Conservation (phyloP, 441 rosid species). For the Dalechampia spathulata region DNA sequence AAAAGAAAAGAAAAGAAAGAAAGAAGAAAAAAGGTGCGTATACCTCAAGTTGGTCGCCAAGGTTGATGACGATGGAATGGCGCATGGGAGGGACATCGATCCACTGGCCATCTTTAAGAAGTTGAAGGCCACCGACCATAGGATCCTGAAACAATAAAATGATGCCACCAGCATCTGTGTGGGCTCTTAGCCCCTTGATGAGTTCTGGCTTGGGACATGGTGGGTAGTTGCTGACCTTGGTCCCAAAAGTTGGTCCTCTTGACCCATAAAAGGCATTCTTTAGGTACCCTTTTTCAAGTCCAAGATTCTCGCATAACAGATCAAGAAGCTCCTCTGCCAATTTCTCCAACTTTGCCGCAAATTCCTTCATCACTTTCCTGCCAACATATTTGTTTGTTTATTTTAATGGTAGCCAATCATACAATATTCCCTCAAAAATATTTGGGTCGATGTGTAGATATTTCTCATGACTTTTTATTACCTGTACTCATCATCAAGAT, state of each 20-base stretch:
- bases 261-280: slow-evolving; percentile 62
- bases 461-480: slow-evolving; percentile 6
- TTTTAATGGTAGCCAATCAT: neutral
- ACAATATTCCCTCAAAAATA: no score
- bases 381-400: neutral
- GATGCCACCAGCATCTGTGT: slow-evolving; percentile 94
- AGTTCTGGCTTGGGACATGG: slow-evolving; percentile 87
- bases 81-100: slow-evolving; percentile 85
- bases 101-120: slow-evolving; percentile 83
- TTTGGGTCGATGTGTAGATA: no score
- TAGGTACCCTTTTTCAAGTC: slow-evolving; percentile 74
- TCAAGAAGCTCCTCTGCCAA: slow-evolving; percentile 79
- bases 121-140: slow-evolving; percentile 87
- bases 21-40: no score
- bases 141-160: slow-evolving; percentile 81
- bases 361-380: slow-evolving; percentile 69
- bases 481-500: slow-evolving; percentile 74
- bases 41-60: slow-evolving; percentile 95
- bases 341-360: slow-evolving; percentile 59
- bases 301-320: slow-evolving; percentile 79
- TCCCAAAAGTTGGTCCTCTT: slow-evolving; percentile 69
- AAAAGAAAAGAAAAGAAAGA: no score
- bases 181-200: slow-evolving; percentile 85
- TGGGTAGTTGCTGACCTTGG: slow-evolving; percentile 91
- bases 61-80: slow-evolving; percentile 88